Conservation (phyloP, 345 rosid genomes). For the Brassica cretica region DNA sequence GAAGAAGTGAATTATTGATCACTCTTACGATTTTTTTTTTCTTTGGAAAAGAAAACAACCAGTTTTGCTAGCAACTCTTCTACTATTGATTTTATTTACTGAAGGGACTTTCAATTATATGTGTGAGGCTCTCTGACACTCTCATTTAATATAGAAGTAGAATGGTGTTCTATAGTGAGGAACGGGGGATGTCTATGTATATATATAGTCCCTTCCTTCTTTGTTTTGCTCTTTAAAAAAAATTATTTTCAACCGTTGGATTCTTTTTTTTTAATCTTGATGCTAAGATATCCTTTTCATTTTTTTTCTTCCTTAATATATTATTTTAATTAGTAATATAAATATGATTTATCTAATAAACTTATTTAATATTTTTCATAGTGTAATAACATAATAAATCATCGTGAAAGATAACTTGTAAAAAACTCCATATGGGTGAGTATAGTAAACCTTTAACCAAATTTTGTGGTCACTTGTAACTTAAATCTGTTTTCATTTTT, state of each 20-base stretch:
- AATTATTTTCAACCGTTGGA: conserved; percentile 13
- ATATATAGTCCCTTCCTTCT: conserved; percentile 7
- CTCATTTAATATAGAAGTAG: conserved; percentile 13
- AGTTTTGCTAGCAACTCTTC: too few relatives aligned
- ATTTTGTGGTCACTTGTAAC: neutral
- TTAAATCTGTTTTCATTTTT: neutral
- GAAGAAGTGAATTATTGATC: conserved; percentile 17
- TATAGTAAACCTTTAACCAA: neutral
- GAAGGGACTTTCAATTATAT: neutral
- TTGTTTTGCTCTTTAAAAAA: neutral
- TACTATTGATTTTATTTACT: too few relatives aligned
- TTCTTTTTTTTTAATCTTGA: neutral
- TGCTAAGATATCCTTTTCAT: neutral
- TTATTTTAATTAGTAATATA: too few relatives aligned
- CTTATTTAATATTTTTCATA: neutral
- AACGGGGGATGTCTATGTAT: neutral
- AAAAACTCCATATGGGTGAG: neutral
- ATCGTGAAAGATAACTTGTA: too few relatives aligned
- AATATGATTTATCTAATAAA: neutral
- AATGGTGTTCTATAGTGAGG: neutral
- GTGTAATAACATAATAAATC: neutral
- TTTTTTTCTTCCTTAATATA: neutral
- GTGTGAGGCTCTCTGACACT: conserved; percentile 10
- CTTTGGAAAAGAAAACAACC: too few relatives aligned
- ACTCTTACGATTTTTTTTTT: neutral